Percentiles rank a stretch among this genome's conserved stretches.
Evolutionary conservation across 2,329 filamentous ascomycete species (phyloP).

Genomic region (Claviceps sp.): DNA sequence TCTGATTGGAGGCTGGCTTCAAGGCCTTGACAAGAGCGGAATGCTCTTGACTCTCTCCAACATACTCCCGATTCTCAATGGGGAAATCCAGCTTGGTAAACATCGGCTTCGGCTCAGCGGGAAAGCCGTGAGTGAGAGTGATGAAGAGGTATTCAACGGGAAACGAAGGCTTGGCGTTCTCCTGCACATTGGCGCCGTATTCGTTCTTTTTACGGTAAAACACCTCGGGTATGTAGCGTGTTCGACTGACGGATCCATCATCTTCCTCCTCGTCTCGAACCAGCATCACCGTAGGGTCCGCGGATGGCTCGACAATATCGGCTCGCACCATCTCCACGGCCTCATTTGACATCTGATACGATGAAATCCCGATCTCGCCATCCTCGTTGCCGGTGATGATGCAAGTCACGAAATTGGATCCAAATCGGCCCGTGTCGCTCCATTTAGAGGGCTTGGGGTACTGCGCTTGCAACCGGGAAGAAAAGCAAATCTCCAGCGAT

Average conservation of each 20-base stretch:
- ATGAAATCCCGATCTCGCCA: conserved; percentile 75
- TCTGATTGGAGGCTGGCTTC: conserved; percentile 44
- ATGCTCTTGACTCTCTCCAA: conserved; percentile 77
- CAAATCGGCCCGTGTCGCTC: conserved; percentile 89
- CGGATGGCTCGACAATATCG: conserved; percentile 88
- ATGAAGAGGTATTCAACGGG: conserved; percentile 94
- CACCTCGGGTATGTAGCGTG: conserved; percentile 90
- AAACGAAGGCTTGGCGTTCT: conserved; percentile 93
- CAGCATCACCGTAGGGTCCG: conserved; percentile 85
- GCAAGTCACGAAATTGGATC: conserved; percentile 94
- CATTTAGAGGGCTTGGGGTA: conserved; percentile 88
- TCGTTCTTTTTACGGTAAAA: conserved; percentile 95
- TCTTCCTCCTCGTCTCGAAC: conserved; percentile 87
- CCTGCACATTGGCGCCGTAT: conserved; percentile 89
- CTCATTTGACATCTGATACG: conserved; percentile 91
- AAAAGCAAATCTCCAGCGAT: conserved; percentile 83
- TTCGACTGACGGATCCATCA: conserved; percentile 51
- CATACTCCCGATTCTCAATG: conserved; percentile 78
- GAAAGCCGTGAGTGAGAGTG: conserved; percentile 93
- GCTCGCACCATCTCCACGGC: conserved; percentile 95
- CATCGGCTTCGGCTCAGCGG: conserved; percentile 60
- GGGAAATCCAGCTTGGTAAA: conserved; percentile 69
- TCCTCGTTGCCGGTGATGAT: conserved; percentile 86
- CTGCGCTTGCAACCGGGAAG: conserved; percentile 73
- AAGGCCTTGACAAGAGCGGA: conserved; percentile 55